Percentiles rank a stretch among this genome's conserved stretches.
Evolutionary conservation across 1,139 yeast species (phyloP).

Genomic region (Pichia sp.): DNA sequence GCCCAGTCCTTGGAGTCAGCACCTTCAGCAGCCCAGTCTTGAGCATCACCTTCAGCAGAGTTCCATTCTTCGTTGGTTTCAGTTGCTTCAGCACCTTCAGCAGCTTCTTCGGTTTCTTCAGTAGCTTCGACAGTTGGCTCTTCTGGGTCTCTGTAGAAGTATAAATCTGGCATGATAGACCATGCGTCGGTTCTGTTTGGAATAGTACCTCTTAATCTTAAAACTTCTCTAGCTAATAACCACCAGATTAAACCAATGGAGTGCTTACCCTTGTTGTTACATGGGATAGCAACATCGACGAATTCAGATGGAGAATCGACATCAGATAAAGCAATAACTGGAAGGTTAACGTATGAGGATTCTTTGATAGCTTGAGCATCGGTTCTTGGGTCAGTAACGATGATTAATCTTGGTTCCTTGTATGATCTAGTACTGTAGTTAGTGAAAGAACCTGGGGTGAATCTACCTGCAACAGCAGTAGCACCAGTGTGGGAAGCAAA

Average conservation of each 20-base stretch:
- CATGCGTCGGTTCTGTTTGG: slow-evolving; percentile 97
- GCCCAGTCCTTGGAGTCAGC: slow-evolving; percentile 42
- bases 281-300: slow-evolving; percentile 99
- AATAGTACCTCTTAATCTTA: slow-evolving; percentile 97
- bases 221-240: slow-evolving; percentile 99
- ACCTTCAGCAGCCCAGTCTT: slow-evolving; percentile 73
- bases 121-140: slow-evolving; percentile 86
- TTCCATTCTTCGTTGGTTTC: slow-evolving; percentile 37
- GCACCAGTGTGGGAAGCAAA: slow-evolving; percentile 99
- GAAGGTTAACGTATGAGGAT: slow-evolving; percentile 99
- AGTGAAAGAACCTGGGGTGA: slow-evolving; percentile 99
- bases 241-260: slow-evolving; percentile 99
- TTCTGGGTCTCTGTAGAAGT: slow-evolving; percentile 99
- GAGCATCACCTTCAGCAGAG: slow-evolving; percentile 39
- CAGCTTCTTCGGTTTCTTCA: slow-evolving; percentile 57
- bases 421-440: slow-evolving; percentile 99
- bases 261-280: slow-evolving; percentile 99
- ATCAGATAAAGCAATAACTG: slow-evolving; percentile 99
- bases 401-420: slow-evolving; percentile 99
- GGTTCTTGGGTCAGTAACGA: slow-evolving; percentile 99
- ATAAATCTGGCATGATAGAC: slow-evolving; percentile 99
- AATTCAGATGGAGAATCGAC: slow-evolving; percentile 99
- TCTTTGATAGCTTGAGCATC: slow-evolving; percentile 99
- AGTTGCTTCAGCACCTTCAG: slow-evolving; percentile 56
- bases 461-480: slow-evolving; percentile 99